Base-by-base conservation (phyloP, 345 rosid genomes). In the Passiflora organensis region DNA sequence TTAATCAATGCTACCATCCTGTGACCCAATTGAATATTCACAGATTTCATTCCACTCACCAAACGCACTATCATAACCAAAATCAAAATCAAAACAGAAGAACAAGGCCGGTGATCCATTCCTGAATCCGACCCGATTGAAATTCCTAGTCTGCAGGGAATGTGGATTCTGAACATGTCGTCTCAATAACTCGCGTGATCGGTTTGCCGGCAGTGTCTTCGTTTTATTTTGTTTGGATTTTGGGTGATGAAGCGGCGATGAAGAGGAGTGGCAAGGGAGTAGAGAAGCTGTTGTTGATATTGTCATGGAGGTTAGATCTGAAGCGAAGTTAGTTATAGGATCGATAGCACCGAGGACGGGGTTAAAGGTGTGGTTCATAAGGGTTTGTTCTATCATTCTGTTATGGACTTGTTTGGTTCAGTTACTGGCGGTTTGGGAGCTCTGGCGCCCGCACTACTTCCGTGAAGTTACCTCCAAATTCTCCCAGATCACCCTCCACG, bases 351-450 rank as follows among this genome's bases (percentile, higher is more conserved):
- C 83, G 73, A 71, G 85, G 72, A 82, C 83, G 22, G 71, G 99
- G 23, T 66, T 83, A 18, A 87, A 87, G 73, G 82, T 84, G 14
- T 89, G 91, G 91, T 89, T 93, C 62, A 76, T 86, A 1, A 78
- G 95, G 63, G 85, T 89, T 19, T 93, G 99, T 57, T 81, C 96
- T 51, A 82, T 80, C 76, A 89, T 93, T 78, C 73, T 93, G 83
- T 61, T 93, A 21, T 93, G 99, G 99, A 93, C 99, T 24, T 89
- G 97, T 75, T 69, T 89, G 82, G 95, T 93, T 59, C 99, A 93
- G 80, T 79, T 89, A 37, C 73, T 89, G 22, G 81, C 97, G 51
- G 84, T 83, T 41, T 89, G 91, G 10, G 80, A 83, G 89, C 81
- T 93, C 42, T 93, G 99, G 97, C 89, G 68, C 39, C 78, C 89